phyloP scores from a whole-genome alignment of 805 yeast genomes.

The Jamesozyma piceae region DNA sequence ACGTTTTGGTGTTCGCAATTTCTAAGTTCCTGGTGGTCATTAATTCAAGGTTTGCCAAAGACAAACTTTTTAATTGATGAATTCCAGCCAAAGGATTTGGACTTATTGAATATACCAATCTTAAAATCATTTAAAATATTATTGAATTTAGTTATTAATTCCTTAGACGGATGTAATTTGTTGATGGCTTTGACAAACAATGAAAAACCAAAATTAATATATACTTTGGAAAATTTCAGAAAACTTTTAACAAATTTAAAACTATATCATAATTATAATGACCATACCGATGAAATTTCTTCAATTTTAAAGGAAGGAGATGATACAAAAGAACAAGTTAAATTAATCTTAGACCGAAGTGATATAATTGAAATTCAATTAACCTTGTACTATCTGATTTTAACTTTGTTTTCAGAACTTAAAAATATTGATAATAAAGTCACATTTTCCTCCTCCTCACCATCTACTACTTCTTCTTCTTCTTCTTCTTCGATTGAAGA shows the following conservation, averaged over 20 bases:
- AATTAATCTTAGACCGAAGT: slow-evolving; percentile 11
- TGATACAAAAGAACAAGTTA: background rate
- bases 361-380: slow-evolving; percentile 24
- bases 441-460: slow-evolving; percentile 1
- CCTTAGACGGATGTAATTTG: slow-evolving; percentile 22
- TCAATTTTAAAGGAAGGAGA: background rate
- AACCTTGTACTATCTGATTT: slow-evolving; percentile 21
- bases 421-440: background rate
- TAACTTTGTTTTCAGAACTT: slow-evolving; percentile 5
- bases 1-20: slow-evolving; percentile 26
- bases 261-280: slow-evolving; percentile 19
- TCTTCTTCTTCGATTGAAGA: slow-evolving; percentile 10
- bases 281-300: slow-evolving; percentile 13
- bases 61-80: slow-evolving; percentile 20
- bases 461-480: background rate
- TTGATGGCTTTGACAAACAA: background rate
- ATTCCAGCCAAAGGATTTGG: slow-evolving; percentile 19
- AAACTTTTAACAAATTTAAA: slow-evolving; percentile 16
- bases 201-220: slow-evolving; percentile 8
- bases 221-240: slow-evolving; percentile 18
- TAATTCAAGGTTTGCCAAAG: slow-evolving; percentile 23
- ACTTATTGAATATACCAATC: slow-evolving; percentile 12
- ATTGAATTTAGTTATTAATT: slow-evolving; percentile 11
- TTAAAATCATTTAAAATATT: slow-evolving; percentile 21
- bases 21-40: slow-evolving; percentile 25